Base-by-base conservation (phyloP, 768 basidiomycete species). In the Cubamyces lactineus region DNA sequence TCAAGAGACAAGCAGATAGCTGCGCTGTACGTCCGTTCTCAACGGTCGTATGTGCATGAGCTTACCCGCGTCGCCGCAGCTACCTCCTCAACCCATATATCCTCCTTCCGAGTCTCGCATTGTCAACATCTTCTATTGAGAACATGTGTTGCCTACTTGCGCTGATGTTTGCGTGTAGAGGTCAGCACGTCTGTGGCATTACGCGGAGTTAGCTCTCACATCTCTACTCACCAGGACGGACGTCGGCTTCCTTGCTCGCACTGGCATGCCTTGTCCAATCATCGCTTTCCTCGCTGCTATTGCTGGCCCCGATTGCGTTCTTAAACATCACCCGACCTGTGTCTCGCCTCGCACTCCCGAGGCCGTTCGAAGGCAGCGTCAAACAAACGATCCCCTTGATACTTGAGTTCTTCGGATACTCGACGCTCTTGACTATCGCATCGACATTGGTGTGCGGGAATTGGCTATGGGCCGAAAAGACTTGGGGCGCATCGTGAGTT, bases 11-110 rank as follows among this genome's bases (percentile, higher is more conserved):
- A 76, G 15, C 72, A 92, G 52, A 78, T 96, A 30, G 87, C 84
- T 17, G 79, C 85, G 7, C 74, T 83, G 92, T 94, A 69, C 65
- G 89, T 79, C 26, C 28, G 48, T 17, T 28, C 16, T 5, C 17
- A 16, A n/a, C 46, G 15, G 43, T 50, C 23, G 6, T 16, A 8
- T 42, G 26, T 19, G 53, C 43, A 43, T 30, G 52, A 60, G 19
- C 42, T 49, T 17, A 40, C 9, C 24, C 52, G 71, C 45, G 67
- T 40, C 15, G 12, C 53, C 19, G 12, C 67, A 97, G 94, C 48
- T 96, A 89, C 74, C 83, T 97, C 19, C 73, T 96, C 52, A 97
- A 98, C 67, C 97, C 97, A 2, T 97, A 97, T 72, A 75, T 91
- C 8, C 73, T 96, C 59, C 78, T 94, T 1, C 86, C 95, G 0